phyloP scores from a whole-genome alignment of 2,329 filamentous ascomycete species.

The Ophiostoma triangulosporum region DNA sequence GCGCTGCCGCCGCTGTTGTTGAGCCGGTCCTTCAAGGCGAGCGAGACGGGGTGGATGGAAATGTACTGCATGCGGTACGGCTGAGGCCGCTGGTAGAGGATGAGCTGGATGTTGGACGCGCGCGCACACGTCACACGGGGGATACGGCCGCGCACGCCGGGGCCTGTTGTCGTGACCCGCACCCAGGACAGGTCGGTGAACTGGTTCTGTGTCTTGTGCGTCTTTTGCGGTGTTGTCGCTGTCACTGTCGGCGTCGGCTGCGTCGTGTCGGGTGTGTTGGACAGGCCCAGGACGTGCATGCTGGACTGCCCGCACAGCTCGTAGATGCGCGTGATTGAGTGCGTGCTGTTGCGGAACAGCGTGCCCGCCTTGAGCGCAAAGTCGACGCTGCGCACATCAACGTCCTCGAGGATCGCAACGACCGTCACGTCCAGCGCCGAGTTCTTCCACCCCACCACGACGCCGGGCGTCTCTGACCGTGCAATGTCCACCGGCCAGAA shows the following conservation, averaged over 20 bases:
- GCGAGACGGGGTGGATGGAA: constrained; percentile 74
- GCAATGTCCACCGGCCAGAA: constrained; percentile 91
- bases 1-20: constrained; percentile 7
- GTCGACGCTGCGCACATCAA: constrained; percentile 77
- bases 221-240: not conserved
- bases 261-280: constrained; percentile 45
- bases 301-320: constrained; percentile 70
- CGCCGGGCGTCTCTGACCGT: constrained; percentile 58
- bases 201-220: not conserved
- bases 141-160: constrained; percentile 28
- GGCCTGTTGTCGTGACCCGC: constrained; percentile 43
- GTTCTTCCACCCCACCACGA: constrained; percentile 92
- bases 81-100: constrained; percentile 76
- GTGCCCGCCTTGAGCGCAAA: constrained; percentile 74
- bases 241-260: not conserved
- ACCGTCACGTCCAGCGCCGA: constrained; percentile 84
- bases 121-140: constrained; percentile 63
- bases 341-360: constrained; percentile 68
- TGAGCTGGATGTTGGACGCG: constrained; percentile 66
- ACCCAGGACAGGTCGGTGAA: constrained; percentile 52
- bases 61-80: constrained; percentile 93
- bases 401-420: constrained; percentile 76
- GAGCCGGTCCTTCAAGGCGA: constrained; percentile 67
- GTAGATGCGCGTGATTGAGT: constrained; percentile 68
- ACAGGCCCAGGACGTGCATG: constrained; percentile 74